Base-by-base conservation (phyloP, 768 basidiomycete genomes). In the Rhizopogon vulgaris region DNA sequence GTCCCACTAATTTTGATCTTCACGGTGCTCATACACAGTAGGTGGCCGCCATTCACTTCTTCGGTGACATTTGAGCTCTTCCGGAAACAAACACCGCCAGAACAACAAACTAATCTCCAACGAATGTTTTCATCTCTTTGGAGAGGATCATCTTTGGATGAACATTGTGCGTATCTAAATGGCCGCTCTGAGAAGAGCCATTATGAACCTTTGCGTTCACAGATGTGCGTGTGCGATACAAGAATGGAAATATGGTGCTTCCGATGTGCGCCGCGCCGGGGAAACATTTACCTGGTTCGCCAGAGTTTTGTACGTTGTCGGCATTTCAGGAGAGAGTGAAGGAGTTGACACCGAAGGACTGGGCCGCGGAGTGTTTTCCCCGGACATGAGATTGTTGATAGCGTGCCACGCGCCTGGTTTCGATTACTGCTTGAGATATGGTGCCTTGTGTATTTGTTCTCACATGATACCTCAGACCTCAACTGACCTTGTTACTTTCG, bases 31-130 rank as follows among this genome's bases (percentile, higher is more conserved):
- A 38, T 27, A 5, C 11, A 41, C 11, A 58, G 38, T 52, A 83
- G 84, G 58, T 89, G 87, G 87, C 85, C 84, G 6, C 77, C 84
- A 3, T 89, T 89, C 66, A 84, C 86, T 1, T 82, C 85, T 1
- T 78, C 82, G 0, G 74, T 90, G 32, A 84, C 84, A 0, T 86
- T 89, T 60, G 88, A 90, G 63, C 74, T 90, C 9, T 89, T 87
- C 71, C 77, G 73, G 57, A 73, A 70, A 56, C 36, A 24, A 28
- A 56, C 56, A 14, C 41, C 52, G 6, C 52, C 49, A 27, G 42
- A 51, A 24, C 54, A 38, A 36, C 49, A 39, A 28, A 42, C 55
- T 56, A n/a, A 57, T 63, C 36, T 63, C 71, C 80, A 79, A 55
- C 59, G 58, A 9, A 43, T 80, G 38, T 56, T 82, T n/a, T 66